Evolutionary conservation across 208 protist species (phyloP), one percentile per base, ranked within the genome.

Genomic region (Endotrypanum monterogeii): DNA sequence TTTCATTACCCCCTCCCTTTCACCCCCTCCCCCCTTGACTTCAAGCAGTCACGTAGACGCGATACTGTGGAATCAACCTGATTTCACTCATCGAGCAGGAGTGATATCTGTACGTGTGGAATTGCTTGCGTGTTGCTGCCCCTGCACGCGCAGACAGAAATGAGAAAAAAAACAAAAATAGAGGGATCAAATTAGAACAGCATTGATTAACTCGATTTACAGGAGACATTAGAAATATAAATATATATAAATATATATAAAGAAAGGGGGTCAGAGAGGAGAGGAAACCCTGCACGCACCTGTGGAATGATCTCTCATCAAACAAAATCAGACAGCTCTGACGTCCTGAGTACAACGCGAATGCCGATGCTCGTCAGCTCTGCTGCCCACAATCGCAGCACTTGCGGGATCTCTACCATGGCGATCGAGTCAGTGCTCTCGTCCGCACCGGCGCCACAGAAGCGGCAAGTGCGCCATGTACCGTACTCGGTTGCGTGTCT

Each of bases 371-470:
- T 87, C 3, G 91, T 93, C 62, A 98, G 87, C 85, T 98, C 91
- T 16, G 91, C 82, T 6, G 89, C 94, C 89, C 91, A 96, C 77
- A 96, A 75, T 18, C 91, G 87, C 80, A 98, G 85, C 76, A 96
- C 94, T 74, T 98, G 91, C 52, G 94, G 94, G 55, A 98, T 96
- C 79, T 95, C 90, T 18, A 98, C 89, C 80, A 98, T 89, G 18
- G 89, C 88, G 71, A 98, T 94, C 14, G 67, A 87, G 78, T 96
- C 91, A 41, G 87, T 93, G 62, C 75, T 79, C 73, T 96, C 94
- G n/a, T 89, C 82, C 39, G 75, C 71, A 30, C 91, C 93, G 30
- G 93, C 89, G 23, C 86, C 90, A 72, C 94, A 98, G 82, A 94
- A 96, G 58, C 86, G 83, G 79, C 94, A 98, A 35, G 86, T 90